Evolutionary conservation across 169 alveolate genomes (phyloP).

Genomic region (Cryptosporidium parvum): DNA sequence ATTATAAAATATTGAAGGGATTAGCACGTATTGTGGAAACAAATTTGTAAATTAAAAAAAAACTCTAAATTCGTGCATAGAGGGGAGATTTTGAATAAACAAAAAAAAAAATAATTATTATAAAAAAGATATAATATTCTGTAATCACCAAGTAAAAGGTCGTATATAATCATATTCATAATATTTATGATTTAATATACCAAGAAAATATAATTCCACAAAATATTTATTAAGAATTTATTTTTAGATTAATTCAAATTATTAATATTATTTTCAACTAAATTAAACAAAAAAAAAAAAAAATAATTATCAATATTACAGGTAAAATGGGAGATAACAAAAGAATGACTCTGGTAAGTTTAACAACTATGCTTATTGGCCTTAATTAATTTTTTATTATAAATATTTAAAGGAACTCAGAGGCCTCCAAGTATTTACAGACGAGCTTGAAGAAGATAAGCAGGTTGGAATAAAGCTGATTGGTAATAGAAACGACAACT

Average conservation of each 20-base stretch:
- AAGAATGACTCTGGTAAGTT: conserved; percentile 70
- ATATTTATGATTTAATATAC: background rate
- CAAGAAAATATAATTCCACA: no score
- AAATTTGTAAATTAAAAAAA: background rate
- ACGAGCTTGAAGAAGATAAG: conserved; percentile 41
- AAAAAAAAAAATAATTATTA: no score
- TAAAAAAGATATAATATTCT: background rate
- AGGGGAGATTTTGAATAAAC: background rate
- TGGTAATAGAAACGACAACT: conserved; percentile 26
- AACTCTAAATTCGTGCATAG: background rate
- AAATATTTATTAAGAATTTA: background rate
- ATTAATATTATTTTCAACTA: background rate
- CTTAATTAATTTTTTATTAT: no score
- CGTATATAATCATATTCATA: background rate
- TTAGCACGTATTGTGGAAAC: background rate
- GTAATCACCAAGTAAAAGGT: background rate
- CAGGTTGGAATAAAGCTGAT: conserved; percentile 47
- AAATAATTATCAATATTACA: background rate
- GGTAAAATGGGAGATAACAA: conserved; percentile 26
- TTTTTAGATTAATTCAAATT: background rate
- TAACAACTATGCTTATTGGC: background rate
- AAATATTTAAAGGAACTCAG: conserved; percentile 40
- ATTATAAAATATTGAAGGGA: background rate
- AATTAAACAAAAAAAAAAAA: background rate
- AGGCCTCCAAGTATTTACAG: conserved; percentile 53